These are phyloP conservation scores for Coniochaeta pulveracea DNA, from an alignment of 2,329 filamentous ascomycete genomes.

Conservation along the genomic window DNA sequence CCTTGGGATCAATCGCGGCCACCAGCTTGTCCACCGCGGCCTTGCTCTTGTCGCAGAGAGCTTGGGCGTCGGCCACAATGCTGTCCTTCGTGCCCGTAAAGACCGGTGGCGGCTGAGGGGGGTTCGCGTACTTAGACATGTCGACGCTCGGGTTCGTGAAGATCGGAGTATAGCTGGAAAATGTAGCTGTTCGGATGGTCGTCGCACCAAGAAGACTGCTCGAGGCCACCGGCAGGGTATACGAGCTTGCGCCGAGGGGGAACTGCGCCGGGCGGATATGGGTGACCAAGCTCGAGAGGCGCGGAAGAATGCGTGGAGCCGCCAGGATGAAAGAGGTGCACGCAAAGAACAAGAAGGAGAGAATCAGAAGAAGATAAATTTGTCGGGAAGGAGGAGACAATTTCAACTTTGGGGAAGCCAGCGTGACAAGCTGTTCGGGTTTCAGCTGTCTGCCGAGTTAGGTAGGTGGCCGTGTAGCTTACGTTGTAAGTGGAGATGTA, in stretches of 20 bases:
- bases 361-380: constrained; percentile 27
- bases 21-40: constrained; percentile 56
- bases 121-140: constrained; percentile 55
- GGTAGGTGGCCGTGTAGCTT: no score
- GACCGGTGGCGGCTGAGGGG: constrained; percentile 66
- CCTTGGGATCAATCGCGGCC: constrained; percentile 40
- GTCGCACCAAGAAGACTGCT: constrained; percentile 4
- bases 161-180: constrained; percentile 21
- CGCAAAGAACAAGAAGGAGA: constrained; percentile 45
- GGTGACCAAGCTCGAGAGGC: constrained; percentile 46
- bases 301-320: constrained; percentile 44
- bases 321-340: constrained; percentile 53
- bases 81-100: constrained; percentile 65
- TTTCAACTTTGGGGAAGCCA: constrained; percentile 22
- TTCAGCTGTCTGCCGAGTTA: no score
- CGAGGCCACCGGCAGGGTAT: constrained; percentile 4
- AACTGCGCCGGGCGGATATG: constrained; percentile 20
- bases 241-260: constrained; percentile 13
- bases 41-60: constrained; percentile 51
- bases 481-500: no score
- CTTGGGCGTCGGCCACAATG: constrained; percentile 56
- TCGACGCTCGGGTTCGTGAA: constrained; percentile 49
- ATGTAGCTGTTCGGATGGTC: constrained; percentile 12
- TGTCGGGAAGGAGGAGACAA: constrained; percentile 12
- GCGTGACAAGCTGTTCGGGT: background rate